Conservation (phyloP, 1,284 basidiomycete genomes). For the Tetrapyrgos nigripes region DNA sequence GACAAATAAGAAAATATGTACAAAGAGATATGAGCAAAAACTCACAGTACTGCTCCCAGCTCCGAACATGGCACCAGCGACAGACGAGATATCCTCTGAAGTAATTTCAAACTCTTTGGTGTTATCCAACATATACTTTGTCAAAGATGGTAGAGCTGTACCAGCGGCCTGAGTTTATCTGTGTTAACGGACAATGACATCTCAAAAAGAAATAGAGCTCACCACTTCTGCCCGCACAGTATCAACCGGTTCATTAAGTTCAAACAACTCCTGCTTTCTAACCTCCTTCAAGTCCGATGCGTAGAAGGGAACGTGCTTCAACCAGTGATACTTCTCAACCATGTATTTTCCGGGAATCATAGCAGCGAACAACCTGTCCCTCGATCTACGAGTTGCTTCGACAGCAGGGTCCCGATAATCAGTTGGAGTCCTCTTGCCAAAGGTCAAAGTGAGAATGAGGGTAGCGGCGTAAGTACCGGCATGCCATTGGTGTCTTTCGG, state of each 20-base stretch:
- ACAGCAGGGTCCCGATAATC: slow-evolving; percentile 1
- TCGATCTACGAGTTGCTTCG: background rate
- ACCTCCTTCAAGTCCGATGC: background rate
- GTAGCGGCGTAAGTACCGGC: slow-evolving; percentile 1
- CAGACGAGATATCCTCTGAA: slow-evolving; percentile 33
- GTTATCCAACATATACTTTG: slow-evolving; percentile 7
- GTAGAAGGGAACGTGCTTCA: slow-evolving; percentile 1
- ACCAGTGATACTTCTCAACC: background rate
- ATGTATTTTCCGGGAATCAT: background rate
- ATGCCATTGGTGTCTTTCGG: slow-evolving; percentile 1
- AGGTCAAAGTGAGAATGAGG: background rate
- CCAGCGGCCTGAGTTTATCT: background rate
- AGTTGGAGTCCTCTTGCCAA: slow-evolving; percentile 1
- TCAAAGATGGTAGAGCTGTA: background rate
- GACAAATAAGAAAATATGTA: background rate
- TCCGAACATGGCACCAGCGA: slow-evolving; percentile 38
- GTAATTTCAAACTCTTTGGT: slow-evolving; percentile 18
- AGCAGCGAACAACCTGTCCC: background rate
- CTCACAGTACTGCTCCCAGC: slow-evolving; percentile 34
- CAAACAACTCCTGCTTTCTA: background rate
- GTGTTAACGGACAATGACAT: background rate
- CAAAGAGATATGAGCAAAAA: background rate
- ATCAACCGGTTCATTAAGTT: slow-evolving; percentile 2
- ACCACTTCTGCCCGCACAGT: background rate
- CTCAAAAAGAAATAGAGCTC: background rate